phyloP scores from a whole-genome alignment of 768 basidiomycete genomes.

The Clavaria fumosa region DNA sequence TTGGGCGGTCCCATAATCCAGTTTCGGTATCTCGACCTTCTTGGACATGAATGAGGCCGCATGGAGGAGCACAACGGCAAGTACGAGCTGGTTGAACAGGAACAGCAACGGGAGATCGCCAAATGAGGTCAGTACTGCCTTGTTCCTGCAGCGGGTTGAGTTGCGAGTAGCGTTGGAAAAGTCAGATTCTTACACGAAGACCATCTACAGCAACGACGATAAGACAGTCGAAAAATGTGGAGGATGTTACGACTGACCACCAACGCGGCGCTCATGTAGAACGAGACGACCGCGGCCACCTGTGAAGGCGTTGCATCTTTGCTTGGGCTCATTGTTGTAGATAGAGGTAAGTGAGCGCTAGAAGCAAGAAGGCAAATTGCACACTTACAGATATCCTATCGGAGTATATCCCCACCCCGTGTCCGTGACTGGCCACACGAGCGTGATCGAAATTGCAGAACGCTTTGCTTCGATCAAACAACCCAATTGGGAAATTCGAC shows the following conservation, averaged over 20 bases:
- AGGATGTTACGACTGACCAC: slow-evolving; percentile 36
- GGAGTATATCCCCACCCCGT: no score
- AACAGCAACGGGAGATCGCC: slow-evolving; percentile 56
- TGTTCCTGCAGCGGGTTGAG: slow-evolving; percentile 35
- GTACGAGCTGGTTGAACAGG: slow-evolving; percentile 49
- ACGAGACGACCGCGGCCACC: slow-evolving; percentile 56
- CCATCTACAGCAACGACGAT: slow-evolving; percentile 29
- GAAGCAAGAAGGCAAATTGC: no score
- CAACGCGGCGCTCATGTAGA: slow-evolving; percentile 67
- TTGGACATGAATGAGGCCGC: slow-evolving; percentile 30
- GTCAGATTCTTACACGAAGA: slow-evolving; percentile 28
- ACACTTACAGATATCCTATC: no score
- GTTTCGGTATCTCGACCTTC: slow-evolving; percentile 40
- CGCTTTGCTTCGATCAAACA: no score
- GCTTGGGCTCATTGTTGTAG: slow-evolving; percentile 17
- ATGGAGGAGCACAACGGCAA: slow-evolving; percentile 53
- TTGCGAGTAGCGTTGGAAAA: slow-evolving; percentile 1
- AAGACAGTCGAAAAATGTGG: no score
- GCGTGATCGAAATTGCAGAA: no score
- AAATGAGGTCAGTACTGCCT: slow-evolving; percentile 52
- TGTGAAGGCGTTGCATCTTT: slow-evolving; percentile 26
- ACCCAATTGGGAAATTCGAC: no score
- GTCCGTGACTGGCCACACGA: no score
- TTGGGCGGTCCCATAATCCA: slow-evolving; percentile 35
- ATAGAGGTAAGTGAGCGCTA: slow-evolving; percentile 2